Evolutionary conservation across 768 basidiomycete genomes (phyloP), one percentile per base, ranked within the genome.

Genomic region (Lactifluus volemus): DNA sequence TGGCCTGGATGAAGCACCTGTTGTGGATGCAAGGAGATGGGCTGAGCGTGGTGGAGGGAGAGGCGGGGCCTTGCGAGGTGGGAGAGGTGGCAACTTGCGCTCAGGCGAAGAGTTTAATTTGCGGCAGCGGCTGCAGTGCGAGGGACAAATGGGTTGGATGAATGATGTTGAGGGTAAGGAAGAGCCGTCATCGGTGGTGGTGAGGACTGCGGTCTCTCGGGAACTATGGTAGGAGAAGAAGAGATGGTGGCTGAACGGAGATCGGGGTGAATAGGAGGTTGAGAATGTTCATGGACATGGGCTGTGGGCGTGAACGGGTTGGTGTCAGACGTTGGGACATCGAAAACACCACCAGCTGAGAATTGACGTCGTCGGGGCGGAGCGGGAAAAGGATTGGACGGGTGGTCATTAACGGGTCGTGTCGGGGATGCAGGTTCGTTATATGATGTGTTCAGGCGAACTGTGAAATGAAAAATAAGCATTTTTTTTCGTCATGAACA

Each of bases 141-240:
- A 8, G 61, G 32, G 5, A 67, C 53, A 42, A 67, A 67, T 9
- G 66, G 66, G 25, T 67, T 67, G 21, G 65, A 64, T 19, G 63
- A 19, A 21, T 66, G 65, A 51, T 67, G 32, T 34, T 34, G 59
- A n/a, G 39, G 19, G 34, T 36, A 45, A 32, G 57, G 42, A 34
- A 56, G 56, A 29, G 55, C 21, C 5, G 57, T 21, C 9, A 57
- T 19, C 11, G 53, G 53, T 1, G 19, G n/a, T 6, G 61, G 50
- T 11, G 49, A 34, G 38, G 51, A 1, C 15, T 34, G 51, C 4
- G 55, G 19, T 15, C 49, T 57, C 8, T 14, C 21, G 11, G 65
- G 61, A 32, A 58, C 59, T 38, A 66, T 60, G 19, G 59, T 60
- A 21, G 59, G 59, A 4, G 63, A 64, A 4, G 63, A 64, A 39